Conservation (phyloP, 805 yeast genomes). For the Tetrapisispora arboricola region DNA sequence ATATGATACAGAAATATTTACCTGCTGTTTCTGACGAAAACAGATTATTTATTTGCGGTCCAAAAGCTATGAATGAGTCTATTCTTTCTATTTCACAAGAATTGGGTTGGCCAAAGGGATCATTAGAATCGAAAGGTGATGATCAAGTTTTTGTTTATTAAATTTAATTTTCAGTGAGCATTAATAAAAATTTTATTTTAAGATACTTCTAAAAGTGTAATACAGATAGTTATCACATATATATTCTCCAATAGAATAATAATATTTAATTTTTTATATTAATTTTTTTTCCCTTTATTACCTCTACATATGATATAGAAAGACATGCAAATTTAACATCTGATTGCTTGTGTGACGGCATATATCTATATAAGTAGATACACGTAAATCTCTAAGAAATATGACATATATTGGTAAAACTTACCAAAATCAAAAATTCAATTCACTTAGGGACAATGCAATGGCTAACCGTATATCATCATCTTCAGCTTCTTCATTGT, state of each 20-base stretch:
- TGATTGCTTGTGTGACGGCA: too few species aligned
- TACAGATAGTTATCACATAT: neutral
- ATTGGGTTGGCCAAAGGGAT: slow-evolving; percentile 47
- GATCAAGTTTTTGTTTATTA: slow-evolving; percentile 52
- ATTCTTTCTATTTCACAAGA: slow-evolving; percentile 42
- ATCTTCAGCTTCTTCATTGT: slow-evolving; percentile 7
- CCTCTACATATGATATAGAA: neutral
- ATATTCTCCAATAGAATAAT: neutral
- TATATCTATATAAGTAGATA: neutral
- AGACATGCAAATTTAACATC: neutral
- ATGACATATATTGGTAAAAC: neutral
- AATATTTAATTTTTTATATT: neutral
- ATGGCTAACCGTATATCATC: slow-evolving; percentile 27
- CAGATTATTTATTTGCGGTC: slow-evolving; percentile 65
- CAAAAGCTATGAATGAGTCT: slow-evolving; percentile 52
- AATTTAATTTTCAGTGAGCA: slow-evolving; percentile 2
- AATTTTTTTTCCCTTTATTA: neutral
- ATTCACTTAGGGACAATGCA: slow-evolving; percentile 27
- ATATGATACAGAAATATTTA: slow-evolving; percentile 42
- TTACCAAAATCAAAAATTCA: slow-evolving; percentile 7
- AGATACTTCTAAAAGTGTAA: neutral
- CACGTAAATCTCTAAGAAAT: neutral
- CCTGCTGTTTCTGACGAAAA: slow-evolving; percentile 42
- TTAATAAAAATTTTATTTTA: neutral
- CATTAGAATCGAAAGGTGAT: slow-evolving; percentile 37